These are phyloP conservation scores for Nakaseomyces nivariensis DNA, from an alignment of 1,139 yeast genomes.

Conservation along the genomic window DNA sequence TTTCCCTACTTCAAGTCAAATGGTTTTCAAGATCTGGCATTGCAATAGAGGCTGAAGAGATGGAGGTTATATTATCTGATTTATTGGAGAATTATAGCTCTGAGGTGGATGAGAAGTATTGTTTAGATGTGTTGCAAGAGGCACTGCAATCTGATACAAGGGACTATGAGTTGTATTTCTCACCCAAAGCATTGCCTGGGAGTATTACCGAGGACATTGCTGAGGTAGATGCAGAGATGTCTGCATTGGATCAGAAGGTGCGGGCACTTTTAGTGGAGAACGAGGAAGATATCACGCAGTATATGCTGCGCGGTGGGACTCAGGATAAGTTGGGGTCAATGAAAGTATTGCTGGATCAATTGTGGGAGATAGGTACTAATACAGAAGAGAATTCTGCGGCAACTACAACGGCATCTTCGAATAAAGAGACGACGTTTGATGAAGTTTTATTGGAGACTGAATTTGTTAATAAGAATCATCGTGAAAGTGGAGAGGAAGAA, in stretches of 20 bases:
- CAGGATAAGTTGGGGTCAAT: constrained; percentile 22
- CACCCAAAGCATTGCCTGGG: constrained; percentile 24
- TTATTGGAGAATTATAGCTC: background rate
- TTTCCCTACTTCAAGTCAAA: too few species aligned
- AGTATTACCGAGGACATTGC: constrained; percentile 38
- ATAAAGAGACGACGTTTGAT: background rate
- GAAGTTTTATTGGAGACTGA: constrained; percentile 1
- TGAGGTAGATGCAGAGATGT: constrained; percentile 37
- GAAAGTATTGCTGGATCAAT: constrained; percentile 27
- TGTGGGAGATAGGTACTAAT: constrained; percentile 29
- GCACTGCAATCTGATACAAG: constrained; percentile 17
- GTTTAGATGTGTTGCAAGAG: constrained; percentile 13
- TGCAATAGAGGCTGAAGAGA: background rate
- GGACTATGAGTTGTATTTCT: constrained; percentile 21
- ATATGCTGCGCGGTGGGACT: constrained; percentile 22
- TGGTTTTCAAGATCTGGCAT: too few species aligned
- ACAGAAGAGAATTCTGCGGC: too few species aligned
- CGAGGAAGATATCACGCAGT: constrained; percentile 30
- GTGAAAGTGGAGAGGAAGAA: background rate
- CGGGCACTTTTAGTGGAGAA: constrained; percentile 29
- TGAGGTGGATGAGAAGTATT: constrained; percentile 6
- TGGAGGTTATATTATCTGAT: constrained; percentile 10
- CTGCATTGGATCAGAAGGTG: constrained; percentile 31
- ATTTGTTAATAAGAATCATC: background rate
- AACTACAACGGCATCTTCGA: too few species aligned